Evolutionary conservation across 176 grass and related monocot genomes (phyloP).

Genomic region (Carex kokanica): DNA sequence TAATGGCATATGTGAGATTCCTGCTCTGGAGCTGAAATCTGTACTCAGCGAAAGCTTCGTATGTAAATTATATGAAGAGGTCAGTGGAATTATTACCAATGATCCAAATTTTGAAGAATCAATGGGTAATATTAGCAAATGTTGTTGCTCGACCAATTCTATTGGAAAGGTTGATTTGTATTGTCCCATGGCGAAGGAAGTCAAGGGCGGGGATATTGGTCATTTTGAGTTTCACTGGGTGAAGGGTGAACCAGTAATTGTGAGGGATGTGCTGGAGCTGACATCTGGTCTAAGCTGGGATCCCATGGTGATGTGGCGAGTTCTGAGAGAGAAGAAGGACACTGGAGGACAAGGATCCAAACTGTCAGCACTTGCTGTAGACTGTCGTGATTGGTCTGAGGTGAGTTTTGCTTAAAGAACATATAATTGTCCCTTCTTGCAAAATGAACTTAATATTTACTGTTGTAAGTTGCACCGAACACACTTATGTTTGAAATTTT

Average conservation of each 20-base stretch:
- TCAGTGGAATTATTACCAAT: not conserved
- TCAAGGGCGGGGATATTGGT: constrained; percentile 35
- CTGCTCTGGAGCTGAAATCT: constrained; percentile 53
- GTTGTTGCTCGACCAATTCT: constrained; percentile 36
- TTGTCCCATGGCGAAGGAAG: constrained; percentile 51
- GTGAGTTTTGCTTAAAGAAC: constrained; percentile 19
- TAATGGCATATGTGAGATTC: constrained; percentile 29
- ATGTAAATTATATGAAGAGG: constrained; percentile 39
- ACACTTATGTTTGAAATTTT: too few species aligned
- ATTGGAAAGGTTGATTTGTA: constrained; percentile 51
- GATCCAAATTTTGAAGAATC: not conserved
- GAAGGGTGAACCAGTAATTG: constrained; percentile 72
- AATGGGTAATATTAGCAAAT: constrained; percentile 13
- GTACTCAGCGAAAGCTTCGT: constrained; percentile 40
- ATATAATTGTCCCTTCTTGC: not conserved
- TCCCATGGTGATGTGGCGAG: constrained; percentile 91
- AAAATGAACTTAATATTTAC: not conserved
- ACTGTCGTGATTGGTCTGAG: constrained; percentile 56
- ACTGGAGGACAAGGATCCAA: constrained; percentile 22
- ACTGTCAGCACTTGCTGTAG: constrained; percentile 38
- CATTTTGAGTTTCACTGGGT: constrained; percentile 85
- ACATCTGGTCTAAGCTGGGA: constrained; percentile 89
- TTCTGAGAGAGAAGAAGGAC: constrained; percentile 47
- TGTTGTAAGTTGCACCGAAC: not conserved
- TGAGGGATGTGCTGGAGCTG: constrained; percentile 49